Evolutionary conservation across 1,284 basidiomycete species (phyloP).

Genomic region (Testicularia cyperi): DNA sequence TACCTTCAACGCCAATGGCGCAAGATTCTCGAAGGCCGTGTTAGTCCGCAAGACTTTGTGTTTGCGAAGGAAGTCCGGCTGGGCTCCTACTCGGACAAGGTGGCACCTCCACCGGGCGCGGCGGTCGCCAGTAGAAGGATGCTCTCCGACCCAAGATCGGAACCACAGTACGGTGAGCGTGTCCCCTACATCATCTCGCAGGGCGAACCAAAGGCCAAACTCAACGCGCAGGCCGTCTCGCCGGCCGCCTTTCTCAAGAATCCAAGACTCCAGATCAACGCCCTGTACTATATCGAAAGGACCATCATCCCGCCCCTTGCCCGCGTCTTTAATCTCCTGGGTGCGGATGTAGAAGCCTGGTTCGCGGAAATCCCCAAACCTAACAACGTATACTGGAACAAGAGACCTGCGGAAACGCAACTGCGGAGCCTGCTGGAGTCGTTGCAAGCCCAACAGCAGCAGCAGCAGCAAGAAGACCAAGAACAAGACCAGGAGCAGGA

Average conservation of each 20-base stretch:
- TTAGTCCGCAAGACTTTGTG: constrained; percentile 84
- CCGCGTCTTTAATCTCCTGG: constrained; percentile 86
- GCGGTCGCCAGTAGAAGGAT: constrained; percentile 78
- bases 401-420: constrained; percentile 4
- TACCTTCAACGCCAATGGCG: constrained; percentile 85
- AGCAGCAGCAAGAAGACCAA: constrained; percentile 5
- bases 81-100: constrained; percentile 73
- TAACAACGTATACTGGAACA: constrained; percentile 22
- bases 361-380: constrained; percentile 77
- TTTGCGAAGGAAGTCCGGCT: constrained; percentile 91
- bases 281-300: constrained; percentile 83
- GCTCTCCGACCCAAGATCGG: constrained; percentile 74
- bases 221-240: constrained; percentile 79
- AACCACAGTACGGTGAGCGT: constrained; percentile 88
- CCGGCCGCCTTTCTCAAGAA: constrained; percentile 77
- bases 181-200: constrained; percentile 85
- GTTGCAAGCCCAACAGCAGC: no score
- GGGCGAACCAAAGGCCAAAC: constrained; percentile 69
- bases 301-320: constrained; percentile 86
- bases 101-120: constrained; percentile 83
- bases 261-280: constrained; percentile 73
- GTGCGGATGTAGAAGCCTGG: constrained; percentile 85
- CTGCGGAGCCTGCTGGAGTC: constrained; percentile 3
- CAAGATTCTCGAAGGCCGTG: constrained; percentile 77
- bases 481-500: neutral